Evolutionary conservation across 352 stramenopile species (phyloP).

Genomic region (Phytopythium delawarense): DNA sequence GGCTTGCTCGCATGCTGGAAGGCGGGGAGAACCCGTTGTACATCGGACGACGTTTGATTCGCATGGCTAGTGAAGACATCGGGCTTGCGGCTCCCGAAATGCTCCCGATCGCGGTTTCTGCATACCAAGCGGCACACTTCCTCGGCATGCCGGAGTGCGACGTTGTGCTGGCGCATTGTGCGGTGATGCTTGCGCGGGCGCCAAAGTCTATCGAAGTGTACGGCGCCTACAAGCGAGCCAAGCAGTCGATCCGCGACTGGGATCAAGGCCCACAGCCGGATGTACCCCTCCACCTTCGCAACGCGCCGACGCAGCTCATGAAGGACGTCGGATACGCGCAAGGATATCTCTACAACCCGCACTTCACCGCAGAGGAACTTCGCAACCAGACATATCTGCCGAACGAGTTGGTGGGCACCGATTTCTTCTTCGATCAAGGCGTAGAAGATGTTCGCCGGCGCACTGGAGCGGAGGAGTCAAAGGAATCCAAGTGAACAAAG

Average conservation of each 20-base stretch:
- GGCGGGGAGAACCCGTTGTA: constrained; percentile 83
- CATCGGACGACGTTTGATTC: constrained; percentile 74
- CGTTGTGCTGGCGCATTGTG: constrained; percentile 74
- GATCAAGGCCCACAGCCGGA: constrained; percentile 50
- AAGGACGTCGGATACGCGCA: constrained; percentile 69
- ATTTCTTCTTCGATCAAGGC: constrained; percentile 39
- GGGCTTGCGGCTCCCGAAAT: constrained; percentile 67
- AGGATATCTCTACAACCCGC: constrained; percentile 83
- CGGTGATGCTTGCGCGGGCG: constrained; percentile 71
- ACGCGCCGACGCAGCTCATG: constrained; percentile 80
- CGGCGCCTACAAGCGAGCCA: constrained; percentile 76
- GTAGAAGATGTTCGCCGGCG: constrained; percentile 11
- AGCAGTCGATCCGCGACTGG: constrained; percentile 56
- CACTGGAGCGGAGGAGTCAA: not conserved
- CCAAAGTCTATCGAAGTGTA: constrained; percentile 85
- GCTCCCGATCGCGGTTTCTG: constrained; percentile 58
- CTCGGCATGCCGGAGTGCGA: constrained; percentile 87
- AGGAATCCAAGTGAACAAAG: not conserved
- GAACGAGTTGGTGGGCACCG: constrained; percentile 46
- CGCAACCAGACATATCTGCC: constrained; percentile 86
- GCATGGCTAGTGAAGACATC: constrained; percentile 84
- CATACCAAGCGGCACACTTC: constrained; percentile 72
- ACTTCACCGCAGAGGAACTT: constrained; percentile 57
- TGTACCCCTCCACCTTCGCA: constrained; percentile 79
- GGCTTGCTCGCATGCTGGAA: constrained; percentile 84